Conservation (phyloP, 1,139 yeast genomes). For the Scheffersomyces lignicola region DNA sequence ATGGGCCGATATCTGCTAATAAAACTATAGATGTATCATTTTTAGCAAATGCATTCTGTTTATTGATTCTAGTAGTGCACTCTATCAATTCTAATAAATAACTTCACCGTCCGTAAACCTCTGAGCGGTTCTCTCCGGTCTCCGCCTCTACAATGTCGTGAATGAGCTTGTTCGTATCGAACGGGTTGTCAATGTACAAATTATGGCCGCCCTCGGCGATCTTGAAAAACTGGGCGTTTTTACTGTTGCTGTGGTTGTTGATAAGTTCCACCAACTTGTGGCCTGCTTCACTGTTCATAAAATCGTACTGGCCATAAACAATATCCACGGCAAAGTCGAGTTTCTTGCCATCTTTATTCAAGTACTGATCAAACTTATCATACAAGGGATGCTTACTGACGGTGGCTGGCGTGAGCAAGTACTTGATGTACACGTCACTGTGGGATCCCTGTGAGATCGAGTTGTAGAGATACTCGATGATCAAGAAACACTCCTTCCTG, state of each 20-base stretch:
- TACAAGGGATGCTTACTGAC: slow-evolving; percentile 74
- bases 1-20: too few species aligned
- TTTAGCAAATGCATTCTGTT: too few species aligned
- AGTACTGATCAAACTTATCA: slow-evolving; percentile 53
- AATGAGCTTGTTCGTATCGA: slow-evolving; percentile 50
- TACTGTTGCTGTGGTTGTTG: slow-evolving; percentile 16
- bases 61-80: too few species aligned
- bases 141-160: slow-evolving; percentile 16
- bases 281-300: slow-evolving; percentile 84
- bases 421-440: slow-evolving; percentile 65
- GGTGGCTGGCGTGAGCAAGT: slow-evolving; percentile 70
- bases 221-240: slow-evolving; percentile 19
- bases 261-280: slow-evolving; percentile 44
- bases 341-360: slow-evolving; percentile 10
- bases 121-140: neutral
- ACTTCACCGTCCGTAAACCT: neutral
- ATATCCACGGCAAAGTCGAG: slow-evolving; percentile 49
- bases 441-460: slow-evolving; percentile 61
- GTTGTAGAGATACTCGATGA: slow-evolving; percentile 60
- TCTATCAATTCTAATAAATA: too few species aligned
- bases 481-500: slow-evolving; percentile 40
- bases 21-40: too few species aligned
- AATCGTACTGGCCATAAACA: slow-evolving; percentile 80
- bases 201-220: slow-evolving; percentile 49
- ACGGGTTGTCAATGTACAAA: slow-evolving; percentile 48